Percentiles rank a stretch among this genome's conserved stretches.
Evolutionary conservation across 345 rosid species (phyloP).

Genomic region (Erucastrum elatum): DNA sequence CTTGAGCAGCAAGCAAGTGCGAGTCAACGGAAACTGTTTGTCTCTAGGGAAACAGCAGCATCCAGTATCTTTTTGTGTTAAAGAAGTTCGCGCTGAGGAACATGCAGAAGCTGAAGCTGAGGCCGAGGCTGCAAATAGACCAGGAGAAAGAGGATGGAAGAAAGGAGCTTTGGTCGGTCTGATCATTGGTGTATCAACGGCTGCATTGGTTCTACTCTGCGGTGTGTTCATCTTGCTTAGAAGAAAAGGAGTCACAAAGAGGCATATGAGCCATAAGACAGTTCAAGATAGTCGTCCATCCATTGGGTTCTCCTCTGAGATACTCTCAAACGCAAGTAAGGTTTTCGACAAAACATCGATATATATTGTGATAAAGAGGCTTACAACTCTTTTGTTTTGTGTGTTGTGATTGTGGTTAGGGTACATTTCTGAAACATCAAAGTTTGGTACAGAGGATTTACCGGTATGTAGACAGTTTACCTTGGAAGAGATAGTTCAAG

Average conservation of each 20-base stretch:
- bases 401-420: constrained; percentile 43
- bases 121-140: constrained; percentile 26
- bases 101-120: constrained; percentile 19
- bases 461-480: constrained; percentile 57
- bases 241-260: constrained; percentile 52
- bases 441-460: constrained; percentile 64
- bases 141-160: constrained; percentile 40
- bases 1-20: constrained; percentile 45
- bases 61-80: constrained; percentile 50
- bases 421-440: constrained; percentile 71
- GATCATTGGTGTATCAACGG: constrained; percentile 41
- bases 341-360: neutral
- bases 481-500: constrained; percentile 78
- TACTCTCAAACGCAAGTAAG: constrained; percentile 65
- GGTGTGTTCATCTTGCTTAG: constrained; percentile 42
- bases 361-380: neutral
- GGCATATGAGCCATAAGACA: constrained; percentile 51
- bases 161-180: constrained; percentile 49
- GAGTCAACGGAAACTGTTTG: constrained; percentile 59
- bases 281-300: constrained; percentile 46
- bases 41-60: constrained; percentile 52
- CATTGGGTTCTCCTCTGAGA: constrained; percentile 52
- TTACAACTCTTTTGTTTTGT: neutral
- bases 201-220: constrained; percentile 41
- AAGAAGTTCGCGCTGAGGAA: constrained; percentile 34